Evolutionary conservation across 139 green algal species (phyloP).

Genomic region (Closterium sp.): DNA sequence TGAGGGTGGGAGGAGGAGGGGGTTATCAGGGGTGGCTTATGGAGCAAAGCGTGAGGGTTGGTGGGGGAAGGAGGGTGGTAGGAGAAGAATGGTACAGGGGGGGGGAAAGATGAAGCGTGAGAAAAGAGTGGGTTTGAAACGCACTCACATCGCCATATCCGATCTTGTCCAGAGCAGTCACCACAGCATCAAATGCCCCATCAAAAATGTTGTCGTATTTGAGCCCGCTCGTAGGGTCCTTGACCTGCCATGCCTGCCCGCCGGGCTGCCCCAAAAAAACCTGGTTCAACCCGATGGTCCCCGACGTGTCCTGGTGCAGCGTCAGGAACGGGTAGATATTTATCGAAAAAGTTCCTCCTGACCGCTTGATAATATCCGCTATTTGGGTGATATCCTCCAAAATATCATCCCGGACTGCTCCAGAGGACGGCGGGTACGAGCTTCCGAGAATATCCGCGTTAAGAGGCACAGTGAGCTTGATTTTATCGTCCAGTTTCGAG

Average conservation of each 20-base stretch:
- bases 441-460: conserved; percentile 19
- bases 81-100: background rate
- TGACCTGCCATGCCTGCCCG: background rate
- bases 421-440: conserved; percentile 14
- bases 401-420: background rate
- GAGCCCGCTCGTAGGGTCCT: background rate
- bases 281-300: background rate
- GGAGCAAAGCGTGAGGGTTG: background rate
- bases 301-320: background rate
- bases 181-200: conserved; percentile 5
- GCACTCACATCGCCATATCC: conserved; percentile 6
- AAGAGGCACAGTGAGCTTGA: conserved; percentile 34
- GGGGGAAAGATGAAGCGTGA: no score
- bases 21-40: background rate
- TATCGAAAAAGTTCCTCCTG: conserved; percentile 3
- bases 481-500: background rate
- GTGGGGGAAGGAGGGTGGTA: background rate
- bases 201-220: conserved; percentile 36
- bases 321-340: conserved; percentile 42
- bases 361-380: background rate
- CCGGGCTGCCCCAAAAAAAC: background rate
- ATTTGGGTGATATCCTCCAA: background rate
- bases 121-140: no score
- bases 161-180: conserved; percentile 2
- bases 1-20: background rate